These are phyloP conservation scores for Euryodendron excelsum DNA, from an alignment of 148 eudicot genomes.

Conservation along the genomic window DNA sequence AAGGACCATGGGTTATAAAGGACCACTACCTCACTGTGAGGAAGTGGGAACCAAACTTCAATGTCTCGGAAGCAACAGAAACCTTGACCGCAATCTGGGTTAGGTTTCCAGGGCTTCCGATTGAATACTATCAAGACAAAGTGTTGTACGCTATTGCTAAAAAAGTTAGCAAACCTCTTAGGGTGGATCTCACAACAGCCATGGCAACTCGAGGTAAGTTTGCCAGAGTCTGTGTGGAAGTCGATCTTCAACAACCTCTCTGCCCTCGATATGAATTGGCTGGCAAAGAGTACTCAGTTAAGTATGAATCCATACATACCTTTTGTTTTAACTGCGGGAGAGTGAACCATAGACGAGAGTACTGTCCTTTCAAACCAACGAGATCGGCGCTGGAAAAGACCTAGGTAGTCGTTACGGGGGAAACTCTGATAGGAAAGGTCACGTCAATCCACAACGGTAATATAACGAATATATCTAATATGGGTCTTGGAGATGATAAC, in stretches of 20 bases:
- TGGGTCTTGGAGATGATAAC: too few relatives aligned
- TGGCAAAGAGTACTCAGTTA: not conserved
- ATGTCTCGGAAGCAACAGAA: not conserved
- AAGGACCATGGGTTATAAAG: not conserved
- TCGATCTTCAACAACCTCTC: not conserved
- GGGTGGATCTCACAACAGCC: not conserved
- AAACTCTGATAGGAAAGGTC: too few relatives aligned
- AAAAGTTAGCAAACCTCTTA: too few relatives aligned
- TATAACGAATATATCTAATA: too few relatives aligned
- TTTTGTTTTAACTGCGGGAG: not conserved
- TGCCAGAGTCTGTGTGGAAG: not conserved
- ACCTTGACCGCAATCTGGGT: not conserved
- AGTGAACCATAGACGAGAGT: not conserved
- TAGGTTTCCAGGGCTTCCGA: not conserved
- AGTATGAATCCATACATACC: conserved; percentile 4
- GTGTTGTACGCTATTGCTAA: not conserved
- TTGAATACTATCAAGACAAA: conserved; percentile 2
- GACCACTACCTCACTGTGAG: not conserved
- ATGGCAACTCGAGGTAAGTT: not conserved
- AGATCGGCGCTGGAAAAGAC: not conserved
- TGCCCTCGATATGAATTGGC: not conserved
- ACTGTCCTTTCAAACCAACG: not conserved
- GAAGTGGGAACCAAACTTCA: not conserved
- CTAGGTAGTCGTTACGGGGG: too few relatives aligned
- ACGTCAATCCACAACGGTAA: too few relatives aligned